Base-by-base conservation (phyloP, 768 basidiomycete genomes). In the Boletus huronensis region DNA sequence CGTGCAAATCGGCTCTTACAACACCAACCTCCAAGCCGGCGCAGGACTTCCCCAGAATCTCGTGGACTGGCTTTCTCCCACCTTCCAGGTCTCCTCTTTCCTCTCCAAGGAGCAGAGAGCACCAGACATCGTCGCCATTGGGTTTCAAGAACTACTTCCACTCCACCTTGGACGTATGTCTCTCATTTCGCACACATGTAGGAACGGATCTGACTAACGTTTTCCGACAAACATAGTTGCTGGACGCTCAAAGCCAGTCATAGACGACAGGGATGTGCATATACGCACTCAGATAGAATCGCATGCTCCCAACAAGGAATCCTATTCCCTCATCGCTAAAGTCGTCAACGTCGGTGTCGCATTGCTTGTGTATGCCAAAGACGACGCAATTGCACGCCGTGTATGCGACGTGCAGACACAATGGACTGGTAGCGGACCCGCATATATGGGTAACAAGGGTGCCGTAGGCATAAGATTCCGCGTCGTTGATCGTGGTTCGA, bases 371-470 rank as follows among this genome's bases (percentile, higher is more conserved):
- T 98, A 94, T 69, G 93, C 84, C 2, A 84, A 80, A 36, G 89
- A 94, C 61, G 82, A 82, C 29, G 75, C 81, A 19, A 58, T 89
- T 48, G 84, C 80, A 43, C 78, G 84, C 54, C 75, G 73, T 51
- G 75, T 88, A 21, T 72, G 75, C 55, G 81, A 90, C 61, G 82
- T 90, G 34, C 77, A 91, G 63, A 87, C 88, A 44, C 75, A 81
- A 52, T 87, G 90, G 84, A 89, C 85, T 0, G 87, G 90, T 7
- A 82, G 76, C 55, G 87, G 87, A 6, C 85, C 82, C 32, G 79
- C 69, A 16, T 85, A 81, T 60, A 90, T 97, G 90, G 92, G 90
- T 6, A 97, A 99, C 74, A 98, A 98, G 72, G 93, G 93, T 26
- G 95, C 92, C 1, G 93, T 97, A 3, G 94, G 89, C 14, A 78